A percentile compares a stretch with the other conserved stretches of the same genome.
Conservation (phyloP, 495 filamentous ascomycete genomes). For the Aspergillus wentii region DNA sequence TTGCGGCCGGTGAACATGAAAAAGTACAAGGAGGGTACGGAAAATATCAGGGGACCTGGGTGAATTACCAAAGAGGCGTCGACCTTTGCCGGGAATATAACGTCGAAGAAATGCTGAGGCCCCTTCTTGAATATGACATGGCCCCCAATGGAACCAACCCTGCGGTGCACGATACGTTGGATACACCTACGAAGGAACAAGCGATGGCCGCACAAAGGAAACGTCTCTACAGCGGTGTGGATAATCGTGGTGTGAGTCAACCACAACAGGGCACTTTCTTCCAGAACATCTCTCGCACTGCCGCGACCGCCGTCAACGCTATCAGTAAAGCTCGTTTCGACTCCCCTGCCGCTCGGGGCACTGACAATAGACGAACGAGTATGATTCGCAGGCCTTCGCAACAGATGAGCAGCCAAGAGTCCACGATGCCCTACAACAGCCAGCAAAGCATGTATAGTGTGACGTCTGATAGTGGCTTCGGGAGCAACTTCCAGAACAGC, state of each 20-base stretch:
- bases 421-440: slow-evolving; percentile 48
- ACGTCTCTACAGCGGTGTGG: slow-evolving; percentile 70
- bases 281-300: slow-evolving; percentile 89
- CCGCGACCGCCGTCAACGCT: slow-evolving; percentile 85
- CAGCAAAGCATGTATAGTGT: slow-evolving; percentile 66
- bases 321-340: slow-evolving; percentile 95
- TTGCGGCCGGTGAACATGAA: slow-evolving; percentile 90
- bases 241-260: slow-evolving; percentile 60
- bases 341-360: slow-evolving; percentile 65
- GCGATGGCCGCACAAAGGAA: slow-evolving; percentile 97
- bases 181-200: slow-evolving; percentile 98
- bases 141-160: slow-evolving; percentile 66
- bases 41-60: slow-evolving; percentile 99
- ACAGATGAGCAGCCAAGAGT: slow-evolving; percentile 59
- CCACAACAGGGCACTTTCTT: slow-evolving; percentile 80
- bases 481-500: slow-evolving; percentile 36
- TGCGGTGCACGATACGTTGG: slow-evolving; percentile 55
- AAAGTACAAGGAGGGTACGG: slow-evolving; percentile 98
- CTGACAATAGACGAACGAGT: slow-evolving; percentile 45
- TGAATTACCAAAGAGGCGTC: slow-evolving; percentile 82
- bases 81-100: slow-evolving; percentile 93
- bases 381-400: slow-evolving; percentile 54
- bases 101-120: slow-evolving; percentile 80
- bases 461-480: slow-evolving; percentile 60
- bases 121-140: slow-evolving; percentile 86